Conservation (phyloP, 805 yeast genomes). For the Vanderwaltozyma verrucispora region DNA sequence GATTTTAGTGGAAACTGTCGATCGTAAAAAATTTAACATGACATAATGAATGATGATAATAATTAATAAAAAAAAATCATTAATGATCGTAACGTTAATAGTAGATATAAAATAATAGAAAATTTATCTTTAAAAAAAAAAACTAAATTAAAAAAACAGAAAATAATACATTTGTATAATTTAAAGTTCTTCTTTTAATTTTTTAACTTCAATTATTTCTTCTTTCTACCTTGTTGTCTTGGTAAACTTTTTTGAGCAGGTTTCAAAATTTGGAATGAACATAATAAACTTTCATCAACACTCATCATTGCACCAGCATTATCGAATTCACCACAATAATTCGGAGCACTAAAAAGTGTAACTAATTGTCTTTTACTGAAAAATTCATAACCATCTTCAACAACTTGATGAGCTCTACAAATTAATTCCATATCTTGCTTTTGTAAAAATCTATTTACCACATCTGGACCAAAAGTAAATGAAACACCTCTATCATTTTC, state of each 20-base stretch:
- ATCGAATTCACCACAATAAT: slow-evolving; percentile 98
- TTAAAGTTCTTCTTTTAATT: background rate
- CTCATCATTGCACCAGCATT: slow-evolving; percentile 99
- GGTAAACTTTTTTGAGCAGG: slow-evolving; percentile 79
- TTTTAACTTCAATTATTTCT: slow-evolving; percentile 9
- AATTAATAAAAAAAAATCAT: too few species aligned
- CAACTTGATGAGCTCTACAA: slow-evolving; percentile 98
- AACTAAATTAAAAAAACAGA: too few species aligned
- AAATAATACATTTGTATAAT: background rate
- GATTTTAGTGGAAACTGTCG: too few species aligned
- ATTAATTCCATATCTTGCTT: slow-evolving; percentile 97
- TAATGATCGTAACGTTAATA: too few species aligned
- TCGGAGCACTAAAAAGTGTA: slow-evolving; percentile 92
- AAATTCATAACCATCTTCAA: slow-evolving; percentile 97
- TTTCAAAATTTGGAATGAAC: slow-evolving; percentile 93
- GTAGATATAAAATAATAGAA: too few species aligned
- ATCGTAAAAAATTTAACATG: too few species aligned
- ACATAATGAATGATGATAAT: too few species aligned
- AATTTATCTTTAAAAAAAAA: too few species aligned
- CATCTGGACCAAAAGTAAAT: slow-evolving; percentile 99
- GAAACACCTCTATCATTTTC: slow-evolving; percentile 99
- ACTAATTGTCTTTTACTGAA: slow-evolving; percentile 93
- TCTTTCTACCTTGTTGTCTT: slow-evolving; percentile 29
- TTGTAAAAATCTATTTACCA: slow-evolving; percentile 89
- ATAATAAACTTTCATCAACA: slow-evolving; percentile 89